These are phyloP conservation scores for Sporothrix schenckii DNA, from an alignment of 2,329 filamentous ascomycete genomes.

Conservation along the genomic window DNA sequence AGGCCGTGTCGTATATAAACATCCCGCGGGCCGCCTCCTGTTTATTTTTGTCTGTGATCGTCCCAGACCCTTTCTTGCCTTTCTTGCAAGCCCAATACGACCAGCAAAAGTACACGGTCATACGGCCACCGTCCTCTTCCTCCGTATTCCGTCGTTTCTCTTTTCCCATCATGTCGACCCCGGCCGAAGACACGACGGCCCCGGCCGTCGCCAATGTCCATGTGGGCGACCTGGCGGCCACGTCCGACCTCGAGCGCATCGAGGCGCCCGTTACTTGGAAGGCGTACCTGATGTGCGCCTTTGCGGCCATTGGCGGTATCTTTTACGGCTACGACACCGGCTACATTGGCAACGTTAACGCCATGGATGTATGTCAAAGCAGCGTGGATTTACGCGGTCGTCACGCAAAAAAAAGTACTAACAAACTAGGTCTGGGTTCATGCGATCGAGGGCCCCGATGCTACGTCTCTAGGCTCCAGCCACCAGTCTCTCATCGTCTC, in stretches of 20 bases:
- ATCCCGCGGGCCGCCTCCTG: neutral
- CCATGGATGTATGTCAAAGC: conserved; percentile 51
- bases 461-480: conserved; percentile 45
- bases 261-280: conserved; percentile 71
- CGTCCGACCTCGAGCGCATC: conserved; percentile 60
- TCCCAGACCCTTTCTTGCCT: neutral
- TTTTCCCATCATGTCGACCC: neutral
- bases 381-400: neutral
- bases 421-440: conserved; percentile 28
- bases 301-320: conserved; percentile 71
- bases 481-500: conserved; percentile 66
- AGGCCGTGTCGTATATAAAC: neutral
- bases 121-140: too few species aligned
- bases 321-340: conserved; percentile 81
- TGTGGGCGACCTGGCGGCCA: conserved; percentile 36
- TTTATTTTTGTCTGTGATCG: neutral
- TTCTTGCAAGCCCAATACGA: neutral
- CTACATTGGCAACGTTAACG: conserved; percentile 69
- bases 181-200: neutral
- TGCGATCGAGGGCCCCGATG: conserved; percentile 51
- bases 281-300: conserved; percentile 70
- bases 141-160: too few species aligned
- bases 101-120: too few species aligned
- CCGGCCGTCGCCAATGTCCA: neutral
- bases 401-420: neutral